These are phyloP conservation scores for Eucalyptus cladocalyx DNA, from an alignment of 345 rosid genomes.

Conservation along the genomic window DNA sequence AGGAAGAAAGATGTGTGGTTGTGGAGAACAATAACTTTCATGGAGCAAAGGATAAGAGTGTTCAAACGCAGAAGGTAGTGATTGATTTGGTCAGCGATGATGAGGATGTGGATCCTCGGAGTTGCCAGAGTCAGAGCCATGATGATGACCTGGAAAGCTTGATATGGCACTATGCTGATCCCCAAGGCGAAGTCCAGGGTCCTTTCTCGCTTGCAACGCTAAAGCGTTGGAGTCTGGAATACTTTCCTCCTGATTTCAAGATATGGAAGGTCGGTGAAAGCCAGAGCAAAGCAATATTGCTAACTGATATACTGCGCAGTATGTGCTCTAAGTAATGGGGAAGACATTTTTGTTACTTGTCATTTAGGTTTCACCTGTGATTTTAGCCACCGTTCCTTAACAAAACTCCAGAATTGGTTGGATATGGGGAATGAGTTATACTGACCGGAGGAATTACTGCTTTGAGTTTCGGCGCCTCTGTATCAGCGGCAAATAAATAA, in stretches of 20 bases:
- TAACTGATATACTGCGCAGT: constrained; percentile 17
- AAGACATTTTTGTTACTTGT: neutral
- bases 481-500: neutral
- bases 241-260: constrained; percentile 48
- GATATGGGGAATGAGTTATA: neutral
- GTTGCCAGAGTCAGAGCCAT: neutral
- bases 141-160: constrained; percentile 1
- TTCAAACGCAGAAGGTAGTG: constrained; percentile 4
- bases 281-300: constrained; percentile 22
- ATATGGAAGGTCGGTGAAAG: constrained; percentile 55
- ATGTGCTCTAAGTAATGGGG: neutral
- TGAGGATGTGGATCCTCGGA: constrained; percentile 13
- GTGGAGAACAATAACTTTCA: neutral
- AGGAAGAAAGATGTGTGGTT: neutral
- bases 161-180: constrained; percentile 63
- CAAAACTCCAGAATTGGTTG: neutral
- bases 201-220: constrained; percentile 52
- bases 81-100: constrained; percentile 48
- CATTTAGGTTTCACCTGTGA: neutral
- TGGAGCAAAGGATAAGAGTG: neutral
- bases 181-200: constrained; percentile 43
- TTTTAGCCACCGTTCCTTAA: neutral
- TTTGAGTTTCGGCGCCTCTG: neutral
- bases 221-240: constrained; percentile 36
- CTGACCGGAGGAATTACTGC: neutral